These are phyloP conservation scores for Lasiosphaeria hispida DNA, from an alignment of 495 filamentous ascomycete genomes.

Conservation along the genomic window DNA sequence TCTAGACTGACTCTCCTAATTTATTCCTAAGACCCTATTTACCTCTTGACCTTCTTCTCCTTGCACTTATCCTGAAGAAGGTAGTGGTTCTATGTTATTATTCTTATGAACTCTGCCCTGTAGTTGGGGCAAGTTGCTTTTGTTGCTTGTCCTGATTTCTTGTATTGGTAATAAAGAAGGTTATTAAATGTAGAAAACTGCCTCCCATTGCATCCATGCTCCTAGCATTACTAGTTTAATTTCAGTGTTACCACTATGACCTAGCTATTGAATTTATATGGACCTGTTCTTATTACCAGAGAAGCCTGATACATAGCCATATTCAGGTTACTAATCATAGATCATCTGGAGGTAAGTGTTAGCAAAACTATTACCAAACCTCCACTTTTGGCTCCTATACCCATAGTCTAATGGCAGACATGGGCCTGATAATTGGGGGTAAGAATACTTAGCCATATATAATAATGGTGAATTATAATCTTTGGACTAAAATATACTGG, in stretches of 20 bases:
- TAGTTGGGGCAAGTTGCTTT: slow-evolving; percentile 89
- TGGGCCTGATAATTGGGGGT: slow-evolving; percentile 36
- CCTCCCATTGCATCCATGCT: slow-evolving; percentile 90
- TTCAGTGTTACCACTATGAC: slow-evolving; percentile 70
- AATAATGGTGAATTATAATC: slow-evolving; percentile 26
- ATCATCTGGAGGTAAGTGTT: slow-evolving; percentile 24
- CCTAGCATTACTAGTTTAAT: slow-evolving; percentile 91
- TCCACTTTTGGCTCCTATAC: slow-evolving; percentile 20
- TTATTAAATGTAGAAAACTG: slow-evolving; percentile 97
- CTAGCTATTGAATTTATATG: slow-evolving; percentile 42
- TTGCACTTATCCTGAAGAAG: slow-evolving; percentile 90
- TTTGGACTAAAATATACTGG: slow-evolving; percentile 38
- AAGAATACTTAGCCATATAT: slow-evolving; percentile 39
- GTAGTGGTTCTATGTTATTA: slow-evolving; percentile 87
- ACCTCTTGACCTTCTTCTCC: slow-evolving; percentile 47
- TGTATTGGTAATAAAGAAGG: slow-evolving; percentile 85
- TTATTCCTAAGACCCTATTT: no score
- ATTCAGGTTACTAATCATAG: slow-evolving; percentile 36
- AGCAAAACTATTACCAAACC: not conserved
- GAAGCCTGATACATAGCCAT: slow-evolving; percentile 45
- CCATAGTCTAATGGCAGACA: slow-evolving; percentile 45
- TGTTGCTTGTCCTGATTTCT: slow-evolving; percentile 85
- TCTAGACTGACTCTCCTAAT: no score
- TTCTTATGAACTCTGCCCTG: slow-evolving; percentile 86
- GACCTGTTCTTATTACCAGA: slow-evolving; percentile 25